Evolutionary conservation across 495 filamentous ascomycete species (phyloP).

Genomic region (Talaromyces proteolyticus): DNA sequence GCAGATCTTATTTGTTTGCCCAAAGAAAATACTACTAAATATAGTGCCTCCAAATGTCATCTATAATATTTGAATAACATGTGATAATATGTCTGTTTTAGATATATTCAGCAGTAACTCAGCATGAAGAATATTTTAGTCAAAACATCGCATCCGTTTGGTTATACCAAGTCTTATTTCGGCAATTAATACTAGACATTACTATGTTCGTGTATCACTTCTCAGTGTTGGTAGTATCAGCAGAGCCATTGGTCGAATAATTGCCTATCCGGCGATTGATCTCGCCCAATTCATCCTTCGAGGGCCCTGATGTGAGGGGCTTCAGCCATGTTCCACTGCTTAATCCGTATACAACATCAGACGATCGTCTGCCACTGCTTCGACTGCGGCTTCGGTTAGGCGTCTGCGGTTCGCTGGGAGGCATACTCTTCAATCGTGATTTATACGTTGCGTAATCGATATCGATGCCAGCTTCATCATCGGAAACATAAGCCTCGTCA

Average conservation of each 20-base stretch:
- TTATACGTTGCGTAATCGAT: conserved; percentile 20
- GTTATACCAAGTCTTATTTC: no score
- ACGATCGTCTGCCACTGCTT: neutral
- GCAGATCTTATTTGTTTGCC: no score
- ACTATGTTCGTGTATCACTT: neutral
- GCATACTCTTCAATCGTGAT: conserved; percentile 23
- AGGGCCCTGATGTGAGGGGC: conserved; percentile 1
- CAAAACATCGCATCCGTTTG: no score
- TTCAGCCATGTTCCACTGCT: conserved; percentile 5
- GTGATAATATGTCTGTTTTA: no score
- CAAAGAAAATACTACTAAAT: no score
- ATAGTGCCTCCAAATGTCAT: no score
- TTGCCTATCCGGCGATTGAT: conserved; percentile 4
- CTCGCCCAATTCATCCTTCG: conserved; percentile 5
- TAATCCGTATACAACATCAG: conserved; percentile 1
- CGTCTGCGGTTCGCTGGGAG: conserved; percentile 31
- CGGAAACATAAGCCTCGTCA: conserved; percentile 39
- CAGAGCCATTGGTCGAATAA: neutral
- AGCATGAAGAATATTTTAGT: no score
- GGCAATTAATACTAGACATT: no score
- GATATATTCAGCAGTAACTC: no score
- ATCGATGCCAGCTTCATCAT: conserved; percentile 12
- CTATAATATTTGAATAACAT: no score
- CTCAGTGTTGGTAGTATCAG: neutral
- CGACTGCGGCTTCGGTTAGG: conserved; percentile 63